Percentiles rank a stretch among this genome's conserved stretches.
Evolutionary conservation across 192 early-diverging fungal genomes (phyloP).

Genomic region (Podila horticola): DNA sequence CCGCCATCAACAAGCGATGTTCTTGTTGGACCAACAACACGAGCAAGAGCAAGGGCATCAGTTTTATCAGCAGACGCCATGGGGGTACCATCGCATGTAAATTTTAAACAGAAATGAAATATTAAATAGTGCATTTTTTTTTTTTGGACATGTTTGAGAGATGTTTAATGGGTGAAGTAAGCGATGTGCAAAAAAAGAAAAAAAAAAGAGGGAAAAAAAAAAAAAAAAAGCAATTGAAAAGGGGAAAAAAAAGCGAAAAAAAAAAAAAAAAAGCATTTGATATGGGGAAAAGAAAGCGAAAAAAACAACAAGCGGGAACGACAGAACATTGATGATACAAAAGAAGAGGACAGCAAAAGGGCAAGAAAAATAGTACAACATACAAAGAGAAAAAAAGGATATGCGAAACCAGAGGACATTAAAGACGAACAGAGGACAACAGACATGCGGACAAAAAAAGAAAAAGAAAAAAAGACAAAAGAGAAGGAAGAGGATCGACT

Average conservation of each 20-base stretch:
- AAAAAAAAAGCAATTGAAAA: neutral
- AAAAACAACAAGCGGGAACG: neutral
- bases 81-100: neutral
- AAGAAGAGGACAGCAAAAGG: neutral
- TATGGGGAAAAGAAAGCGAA: no score
- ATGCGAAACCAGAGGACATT: neutral
- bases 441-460: neutral
- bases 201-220: neutral
- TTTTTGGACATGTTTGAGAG: neutral
- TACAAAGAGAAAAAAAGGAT: neutral
- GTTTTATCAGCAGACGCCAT: neutral
- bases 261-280: neutral
- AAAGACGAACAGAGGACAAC: neutral
- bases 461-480: neutral
- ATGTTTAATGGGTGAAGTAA: no score
- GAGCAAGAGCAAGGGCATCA: neutral
- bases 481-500: neutral
- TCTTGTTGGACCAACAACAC: neutral
- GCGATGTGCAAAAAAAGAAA: neutral
- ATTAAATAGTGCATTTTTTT: no score
- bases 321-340: slow-evolving; percentile 5
- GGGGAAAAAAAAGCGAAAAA: neutral
- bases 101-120: no score
- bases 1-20: neutral
- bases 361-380: neutral